Evolutionary conservation across 441 rosid species (phyloP), one percentile per base, ranked within the genome.

Genomic region (Metrosideros polymorpha): DNA sequence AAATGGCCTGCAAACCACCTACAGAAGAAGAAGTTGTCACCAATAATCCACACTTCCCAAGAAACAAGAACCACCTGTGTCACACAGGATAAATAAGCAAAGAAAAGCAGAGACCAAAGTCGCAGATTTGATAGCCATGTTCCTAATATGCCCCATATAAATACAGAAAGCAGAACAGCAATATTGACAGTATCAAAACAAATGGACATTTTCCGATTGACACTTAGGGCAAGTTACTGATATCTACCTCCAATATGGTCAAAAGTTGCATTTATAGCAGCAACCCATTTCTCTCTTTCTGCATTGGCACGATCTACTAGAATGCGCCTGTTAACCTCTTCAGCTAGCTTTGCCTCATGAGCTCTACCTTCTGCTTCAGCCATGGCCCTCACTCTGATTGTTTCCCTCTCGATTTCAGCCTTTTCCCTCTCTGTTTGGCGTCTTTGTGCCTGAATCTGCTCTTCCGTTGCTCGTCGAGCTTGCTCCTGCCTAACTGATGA

Each of bases 331-430:
- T 98, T 96, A 45, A 96, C 97, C 82, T 98, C 99, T 91, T 98
- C 99, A 87, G 98, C 95, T 82, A 98, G 94, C 92, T 95, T 98
- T 61, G 97, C 98, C 88, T 98, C 99, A 88, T 96, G 99, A 71
- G 98, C 99, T 91, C 99, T 94, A 88, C 98, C 99, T 92, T 96
- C 99, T 47, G 98, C 99, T 90, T 98, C 99, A 39, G 99, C 99
- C 91, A 98, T 94, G 83, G 98, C 96, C 93, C 92, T 94, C 89
- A 95, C 97, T 86, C 94, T 91, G 87, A 98, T 95, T 77, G 99
- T 98, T 92, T 98, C 99, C 77, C 99, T 97, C 87, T 98, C 98
- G n/a, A 98, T 92, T 91, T 98, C 98, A 88, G 98, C 99, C 89
- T 94, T 98, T 90, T 96, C 98, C 91, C 96, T 94, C 94, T 98